Evolutionary conservation across 192 early-diverging fungal species (phyloP), one percentile per base, ranked within the genome.

Genomic region (Lunasporangiospora selenospora): DNA sequence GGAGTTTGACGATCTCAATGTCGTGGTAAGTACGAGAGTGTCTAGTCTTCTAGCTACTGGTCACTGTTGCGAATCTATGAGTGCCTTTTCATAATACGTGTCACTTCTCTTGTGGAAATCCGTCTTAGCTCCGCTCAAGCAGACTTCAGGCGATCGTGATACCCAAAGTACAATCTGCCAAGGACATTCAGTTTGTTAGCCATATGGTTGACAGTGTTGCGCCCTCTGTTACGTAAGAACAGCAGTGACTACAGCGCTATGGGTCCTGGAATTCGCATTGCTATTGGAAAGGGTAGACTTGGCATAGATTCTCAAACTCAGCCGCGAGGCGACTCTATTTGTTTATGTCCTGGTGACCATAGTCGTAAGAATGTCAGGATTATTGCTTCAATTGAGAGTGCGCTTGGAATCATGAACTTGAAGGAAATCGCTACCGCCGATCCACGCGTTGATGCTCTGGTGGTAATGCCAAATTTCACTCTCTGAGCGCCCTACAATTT

Each of bases 381-480:
- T n/a, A 86, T 98, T 39, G 94, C 93, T 0, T 89, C 86, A 5
- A 89, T 98, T 39, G 96, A 98, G 76, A 93, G 88, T 64, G 96
- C 93, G 19, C 78, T 87, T 36, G 94, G 91, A 0, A 48, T 98
- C 18, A 80, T 97, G 83, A 95, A 96, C 50, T 64, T 97, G n/a
- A 82, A 81, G 62, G 92, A 90, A 39, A 95, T 98, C 52, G 92
- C 89, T 0, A 80, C 78, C 10, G 78, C 88, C 0, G 88, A 91
- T 53, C 80, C 81, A 8, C 84, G 92, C 8, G 79, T 97, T 21
- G 95, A 95, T 64, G 92, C 89, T 3, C 78, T 98, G 49, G 71
- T 93, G 76, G 86, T 88, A 78, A 62, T 65, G 7, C 2, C 7
- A 45, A 18, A 30, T 62, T n/a, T 27, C 45, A 19, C 19, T 42